These are phyloP conservation scores for Adenanthera pavonina DNA, from an alignment of 306 rosid species.

Conservation along the genomic window DNA sequence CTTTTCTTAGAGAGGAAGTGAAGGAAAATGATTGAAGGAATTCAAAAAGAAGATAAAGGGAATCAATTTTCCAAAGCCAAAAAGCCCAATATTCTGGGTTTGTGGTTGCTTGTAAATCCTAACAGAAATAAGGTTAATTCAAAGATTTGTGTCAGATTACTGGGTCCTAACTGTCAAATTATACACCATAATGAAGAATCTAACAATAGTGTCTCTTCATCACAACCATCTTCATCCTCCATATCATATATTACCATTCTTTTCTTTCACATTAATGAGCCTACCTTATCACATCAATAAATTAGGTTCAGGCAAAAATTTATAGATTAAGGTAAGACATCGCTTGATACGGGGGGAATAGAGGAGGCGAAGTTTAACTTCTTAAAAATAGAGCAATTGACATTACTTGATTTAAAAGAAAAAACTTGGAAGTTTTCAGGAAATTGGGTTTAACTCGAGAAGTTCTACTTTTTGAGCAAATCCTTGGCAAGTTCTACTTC, in stretches of 20 bases:
- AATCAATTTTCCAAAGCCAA: slow-evolving; percentile 42
- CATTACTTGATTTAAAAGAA: no score
- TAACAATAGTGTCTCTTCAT: slow-evolving; percentile 34
- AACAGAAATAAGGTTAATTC: slow-evolving; percentile 39
- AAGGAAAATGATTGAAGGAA: slow-evolving; percentile 50
- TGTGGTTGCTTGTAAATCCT: slow-evolving; percentile 50
- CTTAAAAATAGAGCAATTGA: no score
- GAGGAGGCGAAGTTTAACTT: no score
- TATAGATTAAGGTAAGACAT: not conserved
- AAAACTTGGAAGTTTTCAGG: no score
- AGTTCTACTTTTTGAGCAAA: no score
- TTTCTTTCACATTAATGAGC: slow-evolving; percentile 23
- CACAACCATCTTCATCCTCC: slow-evolving; percentile 31
- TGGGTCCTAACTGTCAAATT: slow-evolving; percentile 44
- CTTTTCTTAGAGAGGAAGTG: slow-evolving; percentile 59
- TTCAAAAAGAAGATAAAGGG: slow-evolving; percentile 40
- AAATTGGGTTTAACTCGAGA: no score
- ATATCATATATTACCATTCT: slow-evolving; percentile 23
- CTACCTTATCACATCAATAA: slow-evolving; percentile 31
- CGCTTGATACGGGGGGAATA: no score
- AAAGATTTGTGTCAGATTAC: slow-evolving; percentile 54
- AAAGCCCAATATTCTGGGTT: slow-evolving; percentile 69
- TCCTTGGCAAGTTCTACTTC: no score
- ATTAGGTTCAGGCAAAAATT: not conserved
- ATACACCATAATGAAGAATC: slow-evolving; percentile 45